Evolutionary conservation across 345 rosid genomes (phyloP), one percentile per base, ranked within the genome.

Genomic region (Arabis hirsuta): DNA sequence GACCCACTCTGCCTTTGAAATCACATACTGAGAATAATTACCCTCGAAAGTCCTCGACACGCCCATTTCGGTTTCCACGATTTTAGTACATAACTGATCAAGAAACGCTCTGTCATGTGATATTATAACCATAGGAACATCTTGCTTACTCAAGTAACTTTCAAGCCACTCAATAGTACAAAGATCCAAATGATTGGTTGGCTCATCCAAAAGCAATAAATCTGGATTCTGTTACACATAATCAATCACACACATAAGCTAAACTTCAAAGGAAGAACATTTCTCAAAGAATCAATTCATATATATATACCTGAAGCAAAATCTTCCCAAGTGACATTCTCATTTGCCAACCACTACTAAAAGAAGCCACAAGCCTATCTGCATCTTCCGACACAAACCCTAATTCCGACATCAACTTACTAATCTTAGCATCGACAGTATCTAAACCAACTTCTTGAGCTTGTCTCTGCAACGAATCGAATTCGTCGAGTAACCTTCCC

Each of bases 321-420:
- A 91, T 94, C 86, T 89, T 94, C 54, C 98, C 97, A 60, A 94
- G 92, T 12, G 96, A 90, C 83, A 94, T 94, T 81, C 98, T 94
- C 98, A 91, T 90, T 80, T 94, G 97, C 98, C 97, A 90, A 9
- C 98, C 97, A 59, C 96, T 69, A 48, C 98, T 91, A 73, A 91
- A 94, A 0, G 95, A 87, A 5, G 97, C 98, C 53, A 94, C 98
- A 80, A 91, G 83, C 79, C 97, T 86, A 78, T 91, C 97, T 0
- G 84, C 82, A 72, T 90, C 97, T 78, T 89, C 96, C 0, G 80
- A 47, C 0, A 76, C 48, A 79, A 94, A 91, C 57, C 95, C 97
- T 10, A 91, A 82, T 77, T 91, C 96, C 0, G 92, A 84, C 95
- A 91, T 88, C 83, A 94, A 31, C 81, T 83, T 90, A 76, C 91